Conservation (phyloP, 805 yeast species). For the Barnettozyma wickerhamii region DNA sequence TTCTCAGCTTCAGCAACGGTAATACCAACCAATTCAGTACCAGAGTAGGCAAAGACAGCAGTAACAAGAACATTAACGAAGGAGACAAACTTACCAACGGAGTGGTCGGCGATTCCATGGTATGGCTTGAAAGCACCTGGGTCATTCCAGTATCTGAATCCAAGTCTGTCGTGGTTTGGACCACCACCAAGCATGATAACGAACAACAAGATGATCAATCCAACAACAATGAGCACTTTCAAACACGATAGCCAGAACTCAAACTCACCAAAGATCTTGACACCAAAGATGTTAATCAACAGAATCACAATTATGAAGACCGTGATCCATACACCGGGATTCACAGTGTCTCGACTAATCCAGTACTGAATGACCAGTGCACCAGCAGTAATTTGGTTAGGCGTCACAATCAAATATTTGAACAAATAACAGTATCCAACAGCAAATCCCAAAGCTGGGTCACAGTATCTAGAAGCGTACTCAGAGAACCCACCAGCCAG, state of each 20-base stretch:
- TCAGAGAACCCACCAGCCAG: conserved; percentile 59
- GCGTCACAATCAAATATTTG: conserved; percentile 17
- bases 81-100: conserved; percentile 45
- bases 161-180: conserved; percentile 65
- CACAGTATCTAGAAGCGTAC: conserved; percentile 42
- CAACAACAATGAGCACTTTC: conserved; percentile 47
- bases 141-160: conserved; percentile 61
- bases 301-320: conserved; percentile 35
- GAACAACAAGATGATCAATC: conserved; percentile 62
- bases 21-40: conserved; percentile 56
- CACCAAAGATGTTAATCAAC: conserved; percentile 45
- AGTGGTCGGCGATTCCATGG: conserved; percentile 28
- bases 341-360: conserved; percentile 36
- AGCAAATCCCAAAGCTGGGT: conserved; percentile 19
- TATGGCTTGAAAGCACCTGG: conserved; percentile 58
- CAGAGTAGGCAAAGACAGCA: conserved; percentile 67
- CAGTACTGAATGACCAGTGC: conserved; percentile 46
- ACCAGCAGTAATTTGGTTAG: conserved; percentile 47
- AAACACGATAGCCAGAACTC: conserved; percentile 44
- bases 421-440: conserved; percentile 22
- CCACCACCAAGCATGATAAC: conserved; percentile 72
- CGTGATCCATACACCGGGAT: conserved; percentile 59
- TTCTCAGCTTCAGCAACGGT: conserved; percentile 45
- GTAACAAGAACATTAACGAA: conserved; percentile 56
- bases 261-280: conserved; percentile 49